Conservation (phyloP, 306 rosid genomes). For the Oxytropis ochrocephala region DNA sequence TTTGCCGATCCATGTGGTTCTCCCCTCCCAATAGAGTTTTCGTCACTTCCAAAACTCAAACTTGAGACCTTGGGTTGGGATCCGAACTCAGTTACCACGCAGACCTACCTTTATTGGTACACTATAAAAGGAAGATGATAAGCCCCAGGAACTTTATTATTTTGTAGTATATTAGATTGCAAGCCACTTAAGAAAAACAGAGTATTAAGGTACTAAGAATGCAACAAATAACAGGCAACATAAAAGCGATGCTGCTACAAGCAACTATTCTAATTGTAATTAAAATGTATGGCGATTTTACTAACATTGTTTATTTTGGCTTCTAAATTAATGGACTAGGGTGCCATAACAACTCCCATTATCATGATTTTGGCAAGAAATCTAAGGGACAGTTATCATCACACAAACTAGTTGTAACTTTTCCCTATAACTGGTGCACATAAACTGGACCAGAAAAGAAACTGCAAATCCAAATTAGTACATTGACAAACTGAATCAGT, state of each 20-base stretch:
- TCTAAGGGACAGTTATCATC: background rate
- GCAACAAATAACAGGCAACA: background rate
- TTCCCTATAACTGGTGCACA: background rate
- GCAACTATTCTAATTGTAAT: conserved; percentile 9
- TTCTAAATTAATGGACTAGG: background rate
- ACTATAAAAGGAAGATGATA: conserved; percentile 7
- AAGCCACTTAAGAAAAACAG: background rate
- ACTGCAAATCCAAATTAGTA: background rate
- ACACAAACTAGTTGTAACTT: background rate
- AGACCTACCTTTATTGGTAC: too few species aligned
- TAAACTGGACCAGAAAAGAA: background rate
- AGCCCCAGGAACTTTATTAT: background rate
- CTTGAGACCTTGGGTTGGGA: too few species aligned
- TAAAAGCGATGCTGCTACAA: conserved; percentile 9
- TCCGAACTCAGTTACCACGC: too few species aligned
- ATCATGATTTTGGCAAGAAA: conserved; percentile 1
- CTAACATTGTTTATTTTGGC: background rate
- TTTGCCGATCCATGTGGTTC: too few species aligned
- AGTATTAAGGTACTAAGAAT: background rate
- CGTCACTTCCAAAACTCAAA: too few species aligned
- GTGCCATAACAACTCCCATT: conserved; percentile 7
- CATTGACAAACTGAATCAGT: conserved; percentile 4
- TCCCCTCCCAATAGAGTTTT: too few species aligned
- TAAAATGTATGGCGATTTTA: background rate
- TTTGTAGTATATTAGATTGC: conserved; percentile 5